Evolutionary conservation across 306 rosid genomes (phyloP).

Genomic region (Sindora glabra): DNA sequence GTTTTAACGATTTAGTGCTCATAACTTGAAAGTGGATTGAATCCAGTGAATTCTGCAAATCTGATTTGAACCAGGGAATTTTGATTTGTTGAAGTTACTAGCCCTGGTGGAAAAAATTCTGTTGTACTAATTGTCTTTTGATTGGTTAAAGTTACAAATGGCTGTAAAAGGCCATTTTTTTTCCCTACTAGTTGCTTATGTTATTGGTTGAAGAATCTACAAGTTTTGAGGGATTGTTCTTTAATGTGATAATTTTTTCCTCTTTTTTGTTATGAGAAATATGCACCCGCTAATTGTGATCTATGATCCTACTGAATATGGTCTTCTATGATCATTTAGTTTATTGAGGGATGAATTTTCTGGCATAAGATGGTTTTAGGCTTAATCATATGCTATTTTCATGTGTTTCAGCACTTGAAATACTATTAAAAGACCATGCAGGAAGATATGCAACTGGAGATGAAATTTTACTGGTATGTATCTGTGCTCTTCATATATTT

Average conservation of each 20-base stretch:
- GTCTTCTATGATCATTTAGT: background rate
- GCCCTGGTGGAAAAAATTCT: background rate
- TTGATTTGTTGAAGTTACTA: background rate
- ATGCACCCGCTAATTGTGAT: background rate
- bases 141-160: too few relatives aligned
- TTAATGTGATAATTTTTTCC: background rate
- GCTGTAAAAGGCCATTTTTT: too few relatives aligned
- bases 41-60: background rate
- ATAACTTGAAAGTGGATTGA: background rate
- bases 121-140: too few relatives aligned
- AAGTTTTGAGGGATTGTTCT: background rate
- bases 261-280: too few relatives aligned
- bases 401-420: slow-evolving; percentile 35
- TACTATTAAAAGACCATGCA: slow-evolving; percentile 28
- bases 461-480: slow-evolving; percentile 30
- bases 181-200: background rate
- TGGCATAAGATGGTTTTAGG: background rate
- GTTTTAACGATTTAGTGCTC: background rate
- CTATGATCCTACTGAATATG: background rate
- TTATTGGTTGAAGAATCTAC: slow-evolving; percentile 2
- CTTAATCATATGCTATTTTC: slow-evolving; percentile 1
- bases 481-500: background rate
- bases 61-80: background rate
- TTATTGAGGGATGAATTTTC: background rate
- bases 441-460: slow-evolving; percentile 48